Conservation (phyloP, 2,329 filamentous ascomycete species). For the Hymenoscyphus fructigenus region DNA sequence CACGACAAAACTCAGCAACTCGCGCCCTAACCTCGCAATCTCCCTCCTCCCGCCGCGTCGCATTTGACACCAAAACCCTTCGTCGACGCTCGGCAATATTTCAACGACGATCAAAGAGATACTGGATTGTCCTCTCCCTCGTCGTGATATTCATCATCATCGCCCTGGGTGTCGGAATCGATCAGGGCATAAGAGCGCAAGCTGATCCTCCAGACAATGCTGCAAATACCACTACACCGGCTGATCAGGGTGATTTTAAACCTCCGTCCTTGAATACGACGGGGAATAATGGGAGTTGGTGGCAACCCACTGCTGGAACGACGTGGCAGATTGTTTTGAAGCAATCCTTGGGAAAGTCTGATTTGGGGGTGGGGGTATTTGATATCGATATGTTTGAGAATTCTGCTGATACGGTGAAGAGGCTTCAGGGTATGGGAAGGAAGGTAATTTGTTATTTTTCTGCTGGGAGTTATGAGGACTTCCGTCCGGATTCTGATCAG, state of each 20-base stretch:
- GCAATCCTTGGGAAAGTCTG: background rate
- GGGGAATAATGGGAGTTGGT: background rate
- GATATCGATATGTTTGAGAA: conserved; percentile 47
- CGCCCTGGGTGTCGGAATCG: background rate
- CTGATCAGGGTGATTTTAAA: no score
- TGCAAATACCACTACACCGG: background rate
- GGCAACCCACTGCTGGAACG: conserved; percentile 14
- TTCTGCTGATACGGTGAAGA: conserved; percentile 43
- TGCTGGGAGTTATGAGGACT: conserved; percentile 65
- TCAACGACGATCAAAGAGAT: background rate
- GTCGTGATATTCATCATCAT: background rate
- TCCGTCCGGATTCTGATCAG: conserved; percentile 51
- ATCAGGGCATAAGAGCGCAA: background rate
- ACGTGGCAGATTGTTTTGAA: conserved; percentile 18
- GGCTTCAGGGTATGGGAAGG: conserved; percentile 49
- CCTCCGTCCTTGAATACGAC: background rate
- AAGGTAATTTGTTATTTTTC: conserved; percentile 74
- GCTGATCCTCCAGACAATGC: background rate
- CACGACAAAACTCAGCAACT: background rate
- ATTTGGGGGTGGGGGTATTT: conserved; percentile 33
- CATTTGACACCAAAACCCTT: background rate
- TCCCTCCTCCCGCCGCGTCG: background rate
- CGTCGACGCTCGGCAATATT: background rate
- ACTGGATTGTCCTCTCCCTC: background rate
- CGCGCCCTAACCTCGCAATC: background rate